Evolutionary conservation across 2,329 filamentous ascomycete genomes (phyloP).

Genomic region (Aspergillus amoenus): DNA sequence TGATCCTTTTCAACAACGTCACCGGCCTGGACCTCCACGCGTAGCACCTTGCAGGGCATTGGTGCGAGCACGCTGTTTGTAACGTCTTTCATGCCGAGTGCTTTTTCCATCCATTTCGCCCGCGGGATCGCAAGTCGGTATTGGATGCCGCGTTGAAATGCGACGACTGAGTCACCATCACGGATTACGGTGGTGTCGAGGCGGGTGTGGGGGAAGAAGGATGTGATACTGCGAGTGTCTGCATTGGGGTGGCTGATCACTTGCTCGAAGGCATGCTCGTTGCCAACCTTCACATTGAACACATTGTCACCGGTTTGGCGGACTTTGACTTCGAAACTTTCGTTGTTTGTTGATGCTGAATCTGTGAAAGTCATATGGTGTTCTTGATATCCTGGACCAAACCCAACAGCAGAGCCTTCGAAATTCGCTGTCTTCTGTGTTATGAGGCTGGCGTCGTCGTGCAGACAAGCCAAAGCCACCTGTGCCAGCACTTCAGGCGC

Average conservation of each 20-base stretch:
- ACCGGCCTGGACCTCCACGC: slow-evolving; percentile 82
- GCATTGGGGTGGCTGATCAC: slow-evolving; percentile 51
- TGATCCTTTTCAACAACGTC: slow-evolving; percentile 81
- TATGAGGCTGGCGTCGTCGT: slow-evolving; percentile 43
- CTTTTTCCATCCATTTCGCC: slow-evolving; percentile 83
- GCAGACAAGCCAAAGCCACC: slow-evolving; percentile 74
- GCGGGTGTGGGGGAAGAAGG: slow-evolving; percentile 79
- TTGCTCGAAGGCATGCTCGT: slow-evolving; percentile 35
- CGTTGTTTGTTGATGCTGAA: slow-evolving; percentile 44
- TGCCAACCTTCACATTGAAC: slow-evolving; percentile 52
- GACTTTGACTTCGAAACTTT: slow-evolving; percentile 49
- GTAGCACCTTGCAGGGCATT: slow-evolving; percentile 95
- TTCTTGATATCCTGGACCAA: slow-evolving; percentile 63
- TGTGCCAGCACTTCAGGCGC: slow-evolving; percentile 78
- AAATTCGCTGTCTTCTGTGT: slow-evolving; percentile 26
- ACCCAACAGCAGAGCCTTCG: slow-evolving; percentile 49
- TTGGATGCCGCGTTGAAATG: slow-evolving; percentile 70
- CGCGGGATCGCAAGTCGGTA: slow-evolving; percentile 55
- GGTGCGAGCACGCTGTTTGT: slow-evolving; percentile 83
- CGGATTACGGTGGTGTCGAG: slow-evolving; percentile 74
- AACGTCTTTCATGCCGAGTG: slow-evolving; percentile 76
- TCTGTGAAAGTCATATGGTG: slow-evolving; percentile 60
- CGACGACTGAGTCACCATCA: slow-evolving; percentile 55
- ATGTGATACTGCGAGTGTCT: slow-evolving; percentile 57
- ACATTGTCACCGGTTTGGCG: slow-evolving; percentile 49